Evolutionary conservation across 768 basidiomycete genomes (phyloP), one percentile per base, ranked within the genome.

Genomic region (Lyophyllum atratum): DNA sequence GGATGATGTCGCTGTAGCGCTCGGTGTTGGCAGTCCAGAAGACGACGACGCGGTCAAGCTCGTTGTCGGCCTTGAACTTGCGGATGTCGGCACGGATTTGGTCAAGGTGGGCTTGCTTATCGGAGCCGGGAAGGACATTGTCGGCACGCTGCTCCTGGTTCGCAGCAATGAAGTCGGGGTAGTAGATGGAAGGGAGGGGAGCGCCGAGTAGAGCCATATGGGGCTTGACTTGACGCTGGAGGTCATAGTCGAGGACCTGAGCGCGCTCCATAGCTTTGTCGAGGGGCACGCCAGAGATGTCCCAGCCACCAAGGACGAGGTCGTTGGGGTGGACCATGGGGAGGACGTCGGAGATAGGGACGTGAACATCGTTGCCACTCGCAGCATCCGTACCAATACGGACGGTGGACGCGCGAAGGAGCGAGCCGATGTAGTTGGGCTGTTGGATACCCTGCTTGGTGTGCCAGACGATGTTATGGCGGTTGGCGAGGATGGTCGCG

Each of bases 21-120:
- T 98, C 97, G 17, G 96, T 99, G 78, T 99, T 98, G 64, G 93
- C 95, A 15, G 96, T 98, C 96, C 96, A 98, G 80, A 98, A 95
- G 60, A 98, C 89, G 66, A 99, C 74, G 59, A 93, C 85, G 56
- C 90, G 90, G 72, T 95, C 95, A 46, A 98, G 85, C 19, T 74
- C 79, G 70, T 98, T 85, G 59, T 85, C 76, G 52, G 76, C 67
- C 80, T 98, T 98, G 85, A 98, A 98, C 54, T 85, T 82, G 66
- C 93, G 91, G 70, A 98, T 98, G 68, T 98, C 94, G n/a, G 80
- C 80, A 54, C 95, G 90, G 67, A 98, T 86, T 58, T 90, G 87
- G 59, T 97, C 93, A 53, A 99, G 86, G 72, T 98, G 97, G 7
- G 75, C 86, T 64, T 89, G 87, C 80, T 99, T 99, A 78, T 95